A percentile compares a stretch with the other conserved stretches of the same genome.
Conservation (phyloP, 2,329 filamentous ascomycete species). For the Phaeosphaeriaceae sp. region DNA sequence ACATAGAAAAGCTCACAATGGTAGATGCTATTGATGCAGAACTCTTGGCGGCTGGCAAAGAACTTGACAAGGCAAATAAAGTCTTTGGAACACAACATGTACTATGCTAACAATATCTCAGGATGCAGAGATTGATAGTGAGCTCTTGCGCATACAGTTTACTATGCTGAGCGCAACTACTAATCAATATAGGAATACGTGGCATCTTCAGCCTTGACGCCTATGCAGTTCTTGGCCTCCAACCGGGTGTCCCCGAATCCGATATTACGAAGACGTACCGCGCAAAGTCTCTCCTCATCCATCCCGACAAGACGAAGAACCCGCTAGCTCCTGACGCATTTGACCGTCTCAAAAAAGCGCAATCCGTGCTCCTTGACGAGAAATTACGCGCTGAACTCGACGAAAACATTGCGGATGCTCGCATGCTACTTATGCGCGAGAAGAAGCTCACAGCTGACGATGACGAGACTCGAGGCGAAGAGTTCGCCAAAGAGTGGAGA, state of each 20-base stretch:
- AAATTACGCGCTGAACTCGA: slow-evolving; percentile 86
- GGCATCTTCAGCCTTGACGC: slow-evolving; percentile 84
- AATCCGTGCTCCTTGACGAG: slow-evolving; percentile 90
- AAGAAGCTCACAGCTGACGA: slow-evolving; percentile 91
- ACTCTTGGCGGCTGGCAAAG: slow-evolving; percentile 83
- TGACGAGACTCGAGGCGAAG: slow-evolving; percentile 81
- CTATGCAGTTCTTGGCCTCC: slow-evolving; percentile 93
- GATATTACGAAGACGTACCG: slow-evolving; percentile 96
- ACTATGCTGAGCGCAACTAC: background rate
- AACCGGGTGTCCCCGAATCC: slow-evolving; percentile 91
- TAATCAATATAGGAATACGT: slow-evolving; percentile 65
- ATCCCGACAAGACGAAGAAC: slow-evolving; percentile 97
- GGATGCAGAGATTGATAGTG: slow-evolving; percentile 92
- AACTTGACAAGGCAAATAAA: slow-evolving; percentile 78
- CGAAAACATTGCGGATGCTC: slow-evolving; percentile 94
- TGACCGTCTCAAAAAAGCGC: slow-evolving; percentile 93
- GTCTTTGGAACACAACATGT: background rate
- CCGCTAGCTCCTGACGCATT: slow-evolving; percentile 91
- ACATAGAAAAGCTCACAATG: slow-evolving; percentile 44
- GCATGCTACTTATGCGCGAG: slow-evolving; percentile 92
- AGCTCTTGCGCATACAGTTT: slow-evolving; percentile 1
- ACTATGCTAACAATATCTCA: slow-evolving; percentile 47
- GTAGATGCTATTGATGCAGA: slow-evolving; percentile 68
- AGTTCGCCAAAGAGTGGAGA: slow-evolving; percentile 85
- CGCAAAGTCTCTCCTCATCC: slow-evolving; percentile 97